Percentiles rank a stretch among this genome's conserved stretches.
Evolutionary conservation across 1,284 basidiomycete species (phyloP).

Genomic region (Meira nashicola): DNA sequence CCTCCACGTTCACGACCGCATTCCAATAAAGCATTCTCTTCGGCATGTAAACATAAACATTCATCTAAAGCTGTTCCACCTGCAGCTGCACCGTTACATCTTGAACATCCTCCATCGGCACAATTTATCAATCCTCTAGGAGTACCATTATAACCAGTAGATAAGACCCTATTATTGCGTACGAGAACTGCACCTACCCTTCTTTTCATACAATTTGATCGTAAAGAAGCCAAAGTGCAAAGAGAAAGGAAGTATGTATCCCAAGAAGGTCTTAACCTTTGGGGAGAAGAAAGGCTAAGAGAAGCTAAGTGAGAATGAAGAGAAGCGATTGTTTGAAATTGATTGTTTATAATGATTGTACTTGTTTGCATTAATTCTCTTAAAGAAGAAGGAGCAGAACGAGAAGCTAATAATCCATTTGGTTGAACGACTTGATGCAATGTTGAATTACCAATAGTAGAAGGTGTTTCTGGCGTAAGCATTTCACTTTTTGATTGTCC

Average conservation of each 20-base stretch:
- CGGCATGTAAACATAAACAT: constrained; percentile 82
- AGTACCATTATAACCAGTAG: constrained; percentile 99
- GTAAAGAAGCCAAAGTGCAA: constrained; percentile 46
- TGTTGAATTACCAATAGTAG: neutral
- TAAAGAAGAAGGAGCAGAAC: constrained; percentile 19
- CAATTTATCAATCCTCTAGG: constrained; percentile 68
- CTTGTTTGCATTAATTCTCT: constrained; percentile 42
- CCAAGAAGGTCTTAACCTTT: constrained; percentile 62
- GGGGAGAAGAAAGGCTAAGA: constrained; percentile 71
- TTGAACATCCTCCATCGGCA: constrained; percentile 49
- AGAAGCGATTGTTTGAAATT: constrained; percentile 60
- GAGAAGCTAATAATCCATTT: constrained; percentile 10
- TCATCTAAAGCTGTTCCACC: constrained; percentile 8
- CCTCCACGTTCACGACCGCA: constrained; percentile 67
- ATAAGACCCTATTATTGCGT: constrained; percentile 72
- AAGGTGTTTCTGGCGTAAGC: neutral
- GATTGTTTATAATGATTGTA: constrained; percentile 69
- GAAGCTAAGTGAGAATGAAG: constrained; percentile 66
- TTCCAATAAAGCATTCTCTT: constrained; percentile 94
- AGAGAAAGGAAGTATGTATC: constrained; percentile 52
- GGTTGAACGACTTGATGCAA: constrained; percentile 13
- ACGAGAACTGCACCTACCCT: constrained; percentile 89
- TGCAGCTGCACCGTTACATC: constrained; percentile 35
- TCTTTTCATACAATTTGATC: constrained; percentile 72
- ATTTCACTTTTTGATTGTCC: neutral